Percentiles rank a stretch among this genome's conserved stretches.
These are phyloP conservation scores for Saccharomycopsis fodiens DNA, from an alignment of 805 yeast species.

Conservation along the genomic window DNA sequence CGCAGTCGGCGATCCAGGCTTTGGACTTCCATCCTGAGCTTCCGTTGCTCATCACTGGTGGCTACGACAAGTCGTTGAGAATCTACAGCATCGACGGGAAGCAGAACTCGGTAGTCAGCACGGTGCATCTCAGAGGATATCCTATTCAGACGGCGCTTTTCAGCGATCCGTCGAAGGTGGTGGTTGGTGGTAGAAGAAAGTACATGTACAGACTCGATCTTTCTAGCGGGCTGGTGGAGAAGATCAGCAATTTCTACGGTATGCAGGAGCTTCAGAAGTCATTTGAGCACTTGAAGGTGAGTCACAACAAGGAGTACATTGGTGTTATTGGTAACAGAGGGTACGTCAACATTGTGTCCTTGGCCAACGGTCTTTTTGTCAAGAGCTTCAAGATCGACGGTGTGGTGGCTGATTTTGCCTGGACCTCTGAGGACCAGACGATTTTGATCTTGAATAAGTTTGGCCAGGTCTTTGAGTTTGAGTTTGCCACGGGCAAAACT, in stretches of 20 bases:
- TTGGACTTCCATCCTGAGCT: constrained; percentile 67
- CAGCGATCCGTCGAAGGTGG: constrained; percentile 41
- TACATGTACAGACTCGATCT: constrained; percentile 92
- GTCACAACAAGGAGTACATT: constrained; percentile 63
- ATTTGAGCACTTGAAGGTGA: constrained; percentile 77
- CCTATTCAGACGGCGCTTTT: constrained; percentile 77
- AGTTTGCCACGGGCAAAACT: constrained; percentile 42
- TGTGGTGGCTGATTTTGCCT: constrained; percentile 70
- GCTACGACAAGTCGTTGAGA: constrained; percentile 83
- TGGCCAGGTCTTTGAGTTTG: constrained; percentile 91
- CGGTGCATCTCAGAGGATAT: constrained; percentile 67
- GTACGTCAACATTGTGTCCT: constrained; percentile 77
- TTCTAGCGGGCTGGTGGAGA: constrained; percentile 65
- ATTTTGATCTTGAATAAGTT: constrained; percentile 59
- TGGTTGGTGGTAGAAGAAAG: constrained; percentile 86
- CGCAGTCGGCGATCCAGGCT: constrained; percentile 79
- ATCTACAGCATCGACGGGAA: constrained; percentile 89
- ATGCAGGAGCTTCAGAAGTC: constrained; percentile 79
- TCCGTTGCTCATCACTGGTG: constrained; percentile 83
- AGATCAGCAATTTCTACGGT: constrained; percentile 84
- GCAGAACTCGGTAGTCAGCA: constrained; percentile 69
- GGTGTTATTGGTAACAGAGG: constrained; percentile 83
- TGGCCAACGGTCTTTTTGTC: constrained; percentile 78
- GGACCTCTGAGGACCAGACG: constrained; percentile 39
- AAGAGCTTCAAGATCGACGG: constrained; percentile 89